Evolutionary conservation across 306 rosid genomes (phyloP).

Genomic region (Inga leiocalycina): DNA sequence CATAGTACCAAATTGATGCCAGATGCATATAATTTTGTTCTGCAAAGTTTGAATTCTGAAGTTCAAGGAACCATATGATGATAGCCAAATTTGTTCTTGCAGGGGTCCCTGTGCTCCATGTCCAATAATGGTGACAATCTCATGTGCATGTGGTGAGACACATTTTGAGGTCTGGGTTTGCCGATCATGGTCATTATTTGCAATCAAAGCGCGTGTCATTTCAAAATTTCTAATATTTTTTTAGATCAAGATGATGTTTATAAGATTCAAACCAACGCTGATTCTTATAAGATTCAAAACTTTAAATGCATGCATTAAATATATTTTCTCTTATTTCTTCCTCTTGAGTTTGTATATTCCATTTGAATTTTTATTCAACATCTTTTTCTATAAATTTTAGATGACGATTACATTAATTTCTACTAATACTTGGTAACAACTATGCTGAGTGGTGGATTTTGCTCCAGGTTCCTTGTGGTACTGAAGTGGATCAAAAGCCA

Average conservation of each 20-base stretch:
- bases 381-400: conserved; percentile 21
- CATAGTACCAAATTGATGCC: conserved; percentile 13
- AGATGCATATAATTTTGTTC: conserved; percentile 24
- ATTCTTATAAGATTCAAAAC: conserved; percentile 2
- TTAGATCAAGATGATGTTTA: neutral
- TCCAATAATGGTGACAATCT: conserved; percentile 90
- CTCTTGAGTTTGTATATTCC: conserved; percentile 4
- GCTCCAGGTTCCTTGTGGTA: conserved; percentile 93
- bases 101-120: conserved; percentile 99
- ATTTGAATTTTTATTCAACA: neutral
- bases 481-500: conserved; percentile 91
- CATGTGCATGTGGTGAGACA: conserved; percentile 91
- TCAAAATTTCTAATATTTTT: conserved; percentile 15
- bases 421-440: conserved; percentile 14
- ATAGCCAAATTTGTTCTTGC: conserved; percentile 50
- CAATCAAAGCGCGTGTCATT: conserved; percentile 1
- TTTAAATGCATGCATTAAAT: neutral
- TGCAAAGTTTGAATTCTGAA: conserved; percentile 23
- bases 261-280: conserved; percentile 6
- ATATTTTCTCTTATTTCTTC: conserved; percentile 21
- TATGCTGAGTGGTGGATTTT: conserved; percentile 38
- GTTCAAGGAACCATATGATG: conserved; percentile 16
- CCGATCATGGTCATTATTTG: conserved; percentile 3
- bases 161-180: conserved; percentile 80
- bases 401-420: conserved; percentile 21